phyloP scores from a whole-genome alignment of 148 eudicot genomes.

The Rhododendron henanense region DNA sequence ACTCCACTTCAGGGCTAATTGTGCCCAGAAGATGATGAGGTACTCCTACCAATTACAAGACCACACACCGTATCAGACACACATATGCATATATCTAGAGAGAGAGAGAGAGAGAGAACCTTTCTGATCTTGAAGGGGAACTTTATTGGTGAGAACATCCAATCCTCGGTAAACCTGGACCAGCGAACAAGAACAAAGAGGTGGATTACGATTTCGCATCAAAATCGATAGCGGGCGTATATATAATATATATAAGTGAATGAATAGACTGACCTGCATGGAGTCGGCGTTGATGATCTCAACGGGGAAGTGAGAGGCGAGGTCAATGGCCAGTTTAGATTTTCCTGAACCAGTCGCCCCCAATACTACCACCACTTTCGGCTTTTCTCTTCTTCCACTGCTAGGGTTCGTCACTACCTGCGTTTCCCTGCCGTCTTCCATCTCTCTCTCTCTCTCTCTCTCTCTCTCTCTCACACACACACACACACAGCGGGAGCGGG shows the following conservation, averaged over 20 bases:
- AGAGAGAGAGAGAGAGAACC: conserved; percentile 26
- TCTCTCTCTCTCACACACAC: background rate
- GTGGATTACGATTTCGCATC: background rate
- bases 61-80: background rate
- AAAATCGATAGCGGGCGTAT: background rate
- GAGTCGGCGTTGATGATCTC: conserved; percentile 92
- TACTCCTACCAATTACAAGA: conserved; percentile 46
- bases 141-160: conserved; percentile 94
- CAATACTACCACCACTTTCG: conserved; percentile 73
- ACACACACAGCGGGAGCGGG: too few relatives aligned
- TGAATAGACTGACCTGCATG: conserved; percentile 47
- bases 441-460: conserved; percentile 5
- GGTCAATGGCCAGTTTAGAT: conserved; percentile 71
- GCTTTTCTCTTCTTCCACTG: conserved; percentile 35
- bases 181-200: background rate
- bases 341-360: conserved; percentile 93
- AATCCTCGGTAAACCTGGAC: conserved; percentile 59
- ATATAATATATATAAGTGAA: too few relatives aligned
- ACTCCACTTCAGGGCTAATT: conserved; percentile 66
- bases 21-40: conserved; percentile 89
- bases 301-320: conserved; percentile 67
- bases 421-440: conserved; percentile 15
- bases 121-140: conserved; percentile 65
- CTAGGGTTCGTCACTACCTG: conserved; percentile 20
- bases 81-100: background rate